phyloP scores from a whole-genome alignment of 1,139 yeast genomes.

The Meyerozyma carpophila region DNA sequence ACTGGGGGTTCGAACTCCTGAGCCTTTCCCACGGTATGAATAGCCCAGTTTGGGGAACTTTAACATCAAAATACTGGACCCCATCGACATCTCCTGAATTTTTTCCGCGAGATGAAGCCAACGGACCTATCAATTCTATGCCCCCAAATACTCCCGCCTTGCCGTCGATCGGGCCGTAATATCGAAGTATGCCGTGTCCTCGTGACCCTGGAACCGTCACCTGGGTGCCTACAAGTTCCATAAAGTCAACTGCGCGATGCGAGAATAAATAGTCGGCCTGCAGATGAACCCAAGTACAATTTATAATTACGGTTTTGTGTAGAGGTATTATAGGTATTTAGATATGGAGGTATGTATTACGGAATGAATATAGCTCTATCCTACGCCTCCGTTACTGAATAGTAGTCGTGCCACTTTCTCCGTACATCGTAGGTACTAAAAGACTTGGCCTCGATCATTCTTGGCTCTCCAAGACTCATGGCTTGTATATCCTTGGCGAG shows the following conservation, averaged over 20 bases:
- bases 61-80: slow-evolving; percentile 43
- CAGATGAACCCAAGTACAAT: not conserved
- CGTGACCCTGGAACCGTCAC: slow-evolving; percentile 43
- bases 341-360: too few species aligned
- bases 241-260: slow-evolving; percentile 4
- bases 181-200: slow-evolving; percentile 59
- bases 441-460: not conserved
- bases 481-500: not conserved
- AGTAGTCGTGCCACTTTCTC: not conserved
- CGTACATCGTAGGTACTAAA: not conserved
- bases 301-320: too few species aligned
- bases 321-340: too few species aligned
- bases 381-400: too few species aligned
- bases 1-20: slow-evolving; percentile 31
- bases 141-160: slow-evolving; percentile 85
- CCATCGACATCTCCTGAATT: slow-evolving; percentile 43
- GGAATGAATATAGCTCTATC: too few species aligned
- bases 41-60: slow-evolving; percentile 61
- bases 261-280: not conserved
- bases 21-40: slow-evolving; percentile 69
- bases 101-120: slow-evolving; percentile 43
- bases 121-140: slow-evolving; percentile 66
- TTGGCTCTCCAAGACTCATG: not conserved
- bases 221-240: slow-evolving; percentile 20
- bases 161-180: slow-evolving; percentile 68